Evolutionary conservation across 2,329 filamentous ascomycete species (phyloP), one percentile per base, ranked within the genome.

Genomic region (Trichoderma brevicompactum): DNA sequence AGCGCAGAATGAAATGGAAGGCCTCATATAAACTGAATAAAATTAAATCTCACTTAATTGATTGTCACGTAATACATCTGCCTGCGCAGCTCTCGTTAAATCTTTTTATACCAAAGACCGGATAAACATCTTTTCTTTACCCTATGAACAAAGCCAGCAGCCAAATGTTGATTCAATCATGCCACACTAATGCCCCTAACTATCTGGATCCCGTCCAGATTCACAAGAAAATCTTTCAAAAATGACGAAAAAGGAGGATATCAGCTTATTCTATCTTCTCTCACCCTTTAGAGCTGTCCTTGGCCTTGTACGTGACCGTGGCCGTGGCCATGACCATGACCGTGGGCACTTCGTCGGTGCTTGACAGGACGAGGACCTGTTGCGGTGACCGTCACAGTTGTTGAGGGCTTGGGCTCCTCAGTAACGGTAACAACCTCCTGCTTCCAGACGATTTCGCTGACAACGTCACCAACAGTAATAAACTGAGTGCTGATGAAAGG

Each of bases 401-500:
- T 73, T 2, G 79, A 80, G 23, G 76, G 74, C 2, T 79, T 79
- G 23, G 76, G 73, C 28, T 79, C 77, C 13, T 77, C 72, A 32
- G 79, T 86, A 15, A 86, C 82, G 59, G 82, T 86, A 34, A 87
- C 80, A 5, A 81, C 71, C 52, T 84, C 80, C 75, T 87, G 80
- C 60, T 84, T 82, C 81, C 84, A 86, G 12, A 87, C 74, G 23
- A 89, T 80, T 76, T 88, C 82, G 67, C 80, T 80, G 12, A 89
- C 83, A 7, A 81, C 70, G 50, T 79, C 78, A 59, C 80, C 81
- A 8, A 77, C 76, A 17, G 85, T 87, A 53, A 82, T 67, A 67
- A 80, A 87, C 69, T 86, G 75, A 5, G 85, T 89, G 73, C 82
- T 84, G 67, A 69, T 80, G 68, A 70, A 28, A 28, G 23, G 23